A percentile compares a stretch with the other conserved stretches of the same genome.
Evolutionary conservation across 164 flowering plant species (phyloP).

Genomic region (Liriodendron chinense): DNA sequence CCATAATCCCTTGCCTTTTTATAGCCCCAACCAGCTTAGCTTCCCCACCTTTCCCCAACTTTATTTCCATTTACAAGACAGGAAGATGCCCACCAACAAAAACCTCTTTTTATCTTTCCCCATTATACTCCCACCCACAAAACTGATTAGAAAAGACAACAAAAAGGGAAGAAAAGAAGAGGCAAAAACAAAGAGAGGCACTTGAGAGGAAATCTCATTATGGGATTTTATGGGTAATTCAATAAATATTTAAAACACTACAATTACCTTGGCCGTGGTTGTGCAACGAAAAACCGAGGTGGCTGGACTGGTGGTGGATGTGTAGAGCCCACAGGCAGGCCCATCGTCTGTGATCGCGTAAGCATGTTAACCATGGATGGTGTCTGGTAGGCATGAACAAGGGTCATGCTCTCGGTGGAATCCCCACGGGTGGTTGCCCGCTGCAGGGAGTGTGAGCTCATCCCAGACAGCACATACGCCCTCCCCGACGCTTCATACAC

Average conservation of each 20-base stretch:
- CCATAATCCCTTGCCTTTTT: conserved; percentile 28
- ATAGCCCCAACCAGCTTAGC: conserved; percentile 18
- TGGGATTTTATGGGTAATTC: conserved; percentile 14
- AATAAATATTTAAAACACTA: not conserved
- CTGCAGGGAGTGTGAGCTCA: conserved; percentile 98
- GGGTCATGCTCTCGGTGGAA: conserved; percentile 56
- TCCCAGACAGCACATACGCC: conserved; percentile 87
- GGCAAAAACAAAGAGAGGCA: no score
- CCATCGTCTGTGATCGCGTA: conserved; percentile 71
- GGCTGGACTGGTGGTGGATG: conserved; percentile 37
- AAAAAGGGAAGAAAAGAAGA: not conserved
- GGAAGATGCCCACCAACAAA: conserved; percentile 21
- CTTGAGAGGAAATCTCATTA: conserved; percentile 10
- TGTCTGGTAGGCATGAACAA: conserved; percentile 75
- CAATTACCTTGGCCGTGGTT: conserved; percentile 49
- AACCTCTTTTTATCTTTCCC: conserved; percentile 11
- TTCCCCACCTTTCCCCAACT: conserved; percentile 8
- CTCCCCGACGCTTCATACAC: conserved; percentile 83
- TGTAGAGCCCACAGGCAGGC: conserved; percentile 17
- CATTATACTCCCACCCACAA: conserved; percentile 19
- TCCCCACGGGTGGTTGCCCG: conserved; percentile 94
- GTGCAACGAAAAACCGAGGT: conserved; percentile 39
- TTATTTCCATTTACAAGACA: conserved; percentile 33
- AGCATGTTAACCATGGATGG: conserved; percentile 92
- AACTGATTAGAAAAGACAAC: conserved; percentile 10